phyloP scores from a whole-genome alignment of 2,329 filamentous ascomycete genomes.

The Zasmidium cellare region DNA sequence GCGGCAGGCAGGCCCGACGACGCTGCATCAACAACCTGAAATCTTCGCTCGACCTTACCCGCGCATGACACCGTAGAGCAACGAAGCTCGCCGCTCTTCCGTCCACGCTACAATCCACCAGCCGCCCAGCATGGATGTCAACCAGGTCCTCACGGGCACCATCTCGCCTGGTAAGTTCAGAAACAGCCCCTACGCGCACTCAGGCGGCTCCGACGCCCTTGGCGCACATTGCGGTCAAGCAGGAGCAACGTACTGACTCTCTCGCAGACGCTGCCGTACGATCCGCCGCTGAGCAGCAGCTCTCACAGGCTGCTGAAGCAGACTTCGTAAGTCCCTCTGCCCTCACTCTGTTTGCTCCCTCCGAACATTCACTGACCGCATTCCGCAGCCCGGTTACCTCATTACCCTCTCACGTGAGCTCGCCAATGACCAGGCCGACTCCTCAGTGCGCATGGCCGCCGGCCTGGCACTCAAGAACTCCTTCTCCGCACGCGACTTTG shows the following conservation, averaged over 20 bases:
- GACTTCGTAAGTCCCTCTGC: constrained; percentile 77
- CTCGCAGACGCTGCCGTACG: constrained; percentile 79
- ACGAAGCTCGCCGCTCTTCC: constrained; percentile 21
- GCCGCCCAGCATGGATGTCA: constrained; percentile 75
- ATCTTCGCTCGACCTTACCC: background rate
- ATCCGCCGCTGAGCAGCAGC: constrained; percentile 90
- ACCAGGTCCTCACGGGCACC: constrained; percentile 95
- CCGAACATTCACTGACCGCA: constrained; percentile 11
- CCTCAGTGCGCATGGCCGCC: constrained; percentile 86
- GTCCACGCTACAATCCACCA: background rate
- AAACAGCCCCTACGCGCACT: constrained; percentile 32
- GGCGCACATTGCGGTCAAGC: constrained; percentile 19
- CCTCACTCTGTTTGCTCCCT: background rate
- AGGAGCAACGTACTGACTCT: constrained; percentile 25
- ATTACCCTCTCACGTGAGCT: constrained; percentile 90
- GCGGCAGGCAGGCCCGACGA: background rate
- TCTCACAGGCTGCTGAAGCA: constrained; percentile 85
- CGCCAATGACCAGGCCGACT: constrained; percentile 81
- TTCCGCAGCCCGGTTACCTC: constrained; percentile 79
- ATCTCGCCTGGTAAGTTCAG: constrained; percentile 78
- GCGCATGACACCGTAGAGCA: constrained; percentile 21
- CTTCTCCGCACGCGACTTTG: constrained; percentile 88
- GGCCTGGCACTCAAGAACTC: constrained; percentile 98
- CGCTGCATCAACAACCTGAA: background rate
- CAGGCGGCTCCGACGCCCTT: constrained; percentile 24